These are phyloP conservation scores for Ascochyta pisi DNA, from an alignment of 2,329 filamentous ascomycete species.

Conservation along the genomic window DNA sequence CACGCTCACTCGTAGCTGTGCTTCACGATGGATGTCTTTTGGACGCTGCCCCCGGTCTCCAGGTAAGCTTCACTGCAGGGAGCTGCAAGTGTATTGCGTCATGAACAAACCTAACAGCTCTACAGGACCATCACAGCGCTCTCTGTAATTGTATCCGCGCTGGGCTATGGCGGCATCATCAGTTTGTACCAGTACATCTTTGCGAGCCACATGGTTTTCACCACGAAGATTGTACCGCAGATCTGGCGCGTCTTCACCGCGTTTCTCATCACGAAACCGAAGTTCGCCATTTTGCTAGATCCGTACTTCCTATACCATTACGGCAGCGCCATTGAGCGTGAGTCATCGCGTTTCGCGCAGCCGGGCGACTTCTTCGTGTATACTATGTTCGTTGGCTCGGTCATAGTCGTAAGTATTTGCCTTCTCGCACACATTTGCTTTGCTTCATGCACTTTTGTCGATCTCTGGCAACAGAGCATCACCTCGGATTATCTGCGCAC, in stretches of 20 bases:
- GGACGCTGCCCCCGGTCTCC: slow-evolving; percentile 69
- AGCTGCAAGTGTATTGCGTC: background rate
- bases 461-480: slow-evolving; percentile 21
- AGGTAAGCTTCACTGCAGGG: slow-evolving; percentile 57
- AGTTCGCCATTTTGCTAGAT: slow-evolving; percentile 70
- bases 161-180: slow-evolving; percentile 66
- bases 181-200: slow-evolving; percentile 62
- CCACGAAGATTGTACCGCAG: slow-evolving; percentile 60
- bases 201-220: slow-evolving; percentile 60
- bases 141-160: slow-evolving; percentile 67
- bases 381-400: slow-evolving; percentile 71
- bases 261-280: slow-evolving; percentile 65
- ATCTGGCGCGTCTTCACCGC: slow-evolving; percentile 66
- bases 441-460: slow-evolving; percentile 25
- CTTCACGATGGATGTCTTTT: slow-evolving; percentile 65
- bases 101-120: slow-evolving; percentile 54
- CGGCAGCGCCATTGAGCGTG: slow-evolving; percentile 73
- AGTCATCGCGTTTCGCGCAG: slow-evolving; percentile 72
- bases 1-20: slow-evolving; percentile 29
- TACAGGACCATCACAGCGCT: slow-evolving; percentile 71
- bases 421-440: slow-evolving; percentile 26
- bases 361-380: slow-evolving; percentile 85
- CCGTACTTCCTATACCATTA: slow-evolving; percentile 83
- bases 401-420: slow-evolving; percentile 77
- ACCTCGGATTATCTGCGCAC: slow-evolving; percentile 69